These are phyloP conservation scores for Metroxylon sagu DNA, from an alignment of 176 grass and related monocot genomes.

Conservation along the genomic window DNA sequence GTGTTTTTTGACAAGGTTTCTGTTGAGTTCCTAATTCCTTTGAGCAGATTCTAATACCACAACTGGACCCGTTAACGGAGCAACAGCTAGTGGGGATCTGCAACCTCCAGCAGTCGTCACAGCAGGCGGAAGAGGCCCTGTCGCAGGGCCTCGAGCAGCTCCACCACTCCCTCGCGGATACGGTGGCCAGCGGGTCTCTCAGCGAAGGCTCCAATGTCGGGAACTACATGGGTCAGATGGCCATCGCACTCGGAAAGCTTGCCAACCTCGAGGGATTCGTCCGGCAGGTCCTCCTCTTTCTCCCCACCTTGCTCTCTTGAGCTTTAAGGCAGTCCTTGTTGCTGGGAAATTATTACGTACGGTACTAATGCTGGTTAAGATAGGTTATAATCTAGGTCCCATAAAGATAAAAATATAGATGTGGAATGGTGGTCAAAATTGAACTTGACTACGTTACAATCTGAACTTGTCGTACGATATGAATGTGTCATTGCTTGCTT, in stretches of 20 bases:
- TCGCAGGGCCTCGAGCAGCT: conserved; percentile 71
- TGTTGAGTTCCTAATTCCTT: neutral
- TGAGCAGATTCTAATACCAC: conserved; percentile 50
- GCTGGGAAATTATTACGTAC: no score
- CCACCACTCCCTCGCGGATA: conserved; percentile 52
- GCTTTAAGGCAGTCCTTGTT: no score
- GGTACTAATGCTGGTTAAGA: no score
- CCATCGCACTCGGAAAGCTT: neutral
- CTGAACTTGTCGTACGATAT: no score
- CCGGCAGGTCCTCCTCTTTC: neutral
- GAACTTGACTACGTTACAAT: no score
- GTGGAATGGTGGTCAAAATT: no score
- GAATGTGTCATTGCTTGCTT: no score
- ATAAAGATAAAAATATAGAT: no score
- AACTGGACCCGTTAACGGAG: conserved; percentile 84
- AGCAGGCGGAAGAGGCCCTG: conserved; percentile 86
- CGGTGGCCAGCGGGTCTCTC: conserved; percentile 29
- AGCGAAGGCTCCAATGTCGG: neutral
- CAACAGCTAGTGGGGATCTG: conserved; percentile 74
- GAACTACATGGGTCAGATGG: neutral
- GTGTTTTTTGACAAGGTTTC: no score
- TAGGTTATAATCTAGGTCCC: no score
- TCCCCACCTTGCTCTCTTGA: no score
- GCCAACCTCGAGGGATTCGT: conserved; percentile 8
- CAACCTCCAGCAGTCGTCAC: conserved; percentile 71